Percentiles rank a stretch among this genome's conserved stretches.
phyloP scores from a whole-genome alignment of 108 stramenopile species.

The Skeletonema costatum region DNA sequence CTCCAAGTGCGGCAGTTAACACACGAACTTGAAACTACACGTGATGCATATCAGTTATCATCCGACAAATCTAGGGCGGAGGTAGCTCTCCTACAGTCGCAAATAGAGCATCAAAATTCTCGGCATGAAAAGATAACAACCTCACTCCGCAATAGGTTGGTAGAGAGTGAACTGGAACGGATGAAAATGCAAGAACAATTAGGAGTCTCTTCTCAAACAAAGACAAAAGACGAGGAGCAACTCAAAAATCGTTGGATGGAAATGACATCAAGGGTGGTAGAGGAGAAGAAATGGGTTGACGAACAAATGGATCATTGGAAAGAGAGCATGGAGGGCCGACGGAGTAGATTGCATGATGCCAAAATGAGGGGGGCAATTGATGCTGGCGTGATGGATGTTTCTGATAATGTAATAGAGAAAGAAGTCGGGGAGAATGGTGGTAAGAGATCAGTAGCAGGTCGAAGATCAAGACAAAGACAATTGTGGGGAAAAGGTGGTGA shows the following conservation, averaged over 20 bases:
- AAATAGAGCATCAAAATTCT: conserved; percentile 13
- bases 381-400: not conserved
- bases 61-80: conserved; percentile 37
- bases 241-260: conserved; percentile 17
- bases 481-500: conserved; percentile 12
- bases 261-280: conserved; percentile 7
- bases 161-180: conserved; percentile 32
- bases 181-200: conserved; percentile 34
- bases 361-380: conserved; percentile 24
- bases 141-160: conserved; percentile 14
- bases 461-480: conserved; percentile 12
- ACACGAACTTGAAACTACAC: conserved; percentile 18
- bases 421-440: not conserved
- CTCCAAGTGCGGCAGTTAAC: conserved; percentile 15
- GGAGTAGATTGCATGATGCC: conserved; percentile 10
- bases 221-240: conserved; percentile 11
- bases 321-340: conserved; percentile 18
- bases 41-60: conserved; percentile 18
- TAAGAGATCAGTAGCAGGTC: not conserved
- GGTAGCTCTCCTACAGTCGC: conserved; percentile 15
- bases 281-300: conserved; percentile 25
- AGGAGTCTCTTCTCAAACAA: not conserved
- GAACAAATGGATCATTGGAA: conserved; percentile 39
- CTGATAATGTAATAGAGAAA: conserved; percentile 3
- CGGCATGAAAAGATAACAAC: conserved; percentile 30